Evolutionary conservation across 176 grass and related monocot genomes (phyloP), one percentile per base, ranked within the genome.

Genomic region (Poa pratensis): DNA sequence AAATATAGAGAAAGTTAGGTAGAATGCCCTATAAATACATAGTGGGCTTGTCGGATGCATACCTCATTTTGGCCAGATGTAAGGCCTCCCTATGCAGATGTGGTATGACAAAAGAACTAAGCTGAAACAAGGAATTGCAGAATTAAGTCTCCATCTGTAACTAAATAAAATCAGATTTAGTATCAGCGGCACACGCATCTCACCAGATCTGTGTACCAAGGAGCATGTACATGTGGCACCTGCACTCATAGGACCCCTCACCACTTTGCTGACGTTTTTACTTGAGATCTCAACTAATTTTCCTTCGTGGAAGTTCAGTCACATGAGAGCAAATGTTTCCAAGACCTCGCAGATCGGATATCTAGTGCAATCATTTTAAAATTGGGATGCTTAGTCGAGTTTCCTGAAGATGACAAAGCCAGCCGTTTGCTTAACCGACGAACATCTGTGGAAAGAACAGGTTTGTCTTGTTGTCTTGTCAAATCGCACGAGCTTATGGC

Each of bases 51-150:
- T 79, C 14, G 54, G 43, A 48, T 20, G 27, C 80, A 37, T 68
- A 87, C 89, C 75, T 87, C 75, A 43, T 69, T 83, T 84, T 20
- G 16, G 35, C 75, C 80, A 82, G 63, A 67, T 62, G 50, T 77
- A 67, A 89, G 12, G 2, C 61, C 52, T 43, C 55, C 43, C 13
- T 16, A 61, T 32, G 52, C 11, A 59, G 37, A 26, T 39, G 49
- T 67, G 20, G 59, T 73, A 58, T 20, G 32, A 35, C 1, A 54
- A 37, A 57, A 9, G 9, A 68, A 80, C 26, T 51, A 60, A 51
- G 27, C 69, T 76, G 50, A 52, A 89, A 75, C 19, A 76, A 52
- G 20, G 49, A 59, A 22, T 37, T 39, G 35, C 42, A 55, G 6
- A 68, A 76, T 69, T 81, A 75, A 75, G 67, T 34, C 37, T 45